Percentiles rank a stretch among this genome's conserved stretches.
These are phyloP conservation scores for Alternaria hordeiaustralica DNA, from an alignment of 2,329 filamentous ascomycete genomes.

Conservation along the genomic window DNA sequence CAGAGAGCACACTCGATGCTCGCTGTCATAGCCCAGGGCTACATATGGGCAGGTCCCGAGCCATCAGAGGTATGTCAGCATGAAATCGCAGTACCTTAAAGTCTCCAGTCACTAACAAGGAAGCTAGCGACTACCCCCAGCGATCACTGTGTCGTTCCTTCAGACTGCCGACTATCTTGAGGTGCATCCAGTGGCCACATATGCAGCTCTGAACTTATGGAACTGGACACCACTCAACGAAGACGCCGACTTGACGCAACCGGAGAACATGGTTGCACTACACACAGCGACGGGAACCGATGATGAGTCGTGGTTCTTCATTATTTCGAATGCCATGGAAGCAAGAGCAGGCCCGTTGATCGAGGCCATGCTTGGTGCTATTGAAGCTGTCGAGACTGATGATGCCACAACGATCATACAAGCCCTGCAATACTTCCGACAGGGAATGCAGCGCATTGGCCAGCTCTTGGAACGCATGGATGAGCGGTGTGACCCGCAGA, in stretches of 20 bases:
- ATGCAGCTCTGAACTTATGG: slow-evolving; percentile 45
- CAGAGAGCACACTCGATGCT: slow-evolving; percentile 77
- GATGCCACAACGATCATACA: slow-evolving; percentile 48
- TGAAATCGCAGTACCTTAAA: not conserved
- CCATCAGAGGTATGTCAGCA: slow-evolving; percentile 67
- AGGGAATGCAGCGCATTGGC: slow-evolving; percentile 51
- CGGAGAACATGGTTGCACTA: slow-evolving; percentile 38
- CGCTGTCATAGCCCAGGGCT: slow-evolving; percentile 75
- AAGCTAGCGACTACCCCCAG: slow-evolving; percentile 36
- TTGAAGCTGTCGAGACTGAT: slow-evolving; percentile 52
- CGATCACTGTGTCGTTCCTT: slow-evolving; percentile 40
- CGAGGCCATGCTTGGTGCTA: slow-evolving; percentile 55
- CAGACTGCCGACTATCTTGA: slow-evolving; percentile 39
- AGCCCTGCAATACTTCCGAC: slow-evolving; percentile 50
- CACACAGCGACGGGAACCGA: slow-evolving; percentile 43
- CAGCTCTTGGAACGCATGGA: slow-evolving; percentile 58
- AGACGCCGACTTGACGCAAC: slow-evolving; percentile 30
- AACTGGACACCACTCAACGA: slow-evolving; percentile 37
- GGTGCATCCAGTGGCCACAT: slow-evolving; percentile 43
- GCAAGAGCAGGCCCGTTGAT: slow-evolving; percentile 57
- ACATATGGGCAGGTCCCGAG: slow-evolving; percentile 78
- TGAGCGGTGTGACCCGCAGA: slow-evolving; percentile 55
- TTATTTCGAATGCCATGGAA: slow-evolving; percentile 61
- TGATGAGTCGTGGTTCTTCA: slow-evolving; percentile 55
- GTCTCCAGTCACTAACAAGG: slow-evolving; percentile 11